These are phyloP conservation scores for Hygrophorus pudorinus DNA, from an alignment of 768 basidiomycete genomes.

Conservation along the genomic window DNA sequence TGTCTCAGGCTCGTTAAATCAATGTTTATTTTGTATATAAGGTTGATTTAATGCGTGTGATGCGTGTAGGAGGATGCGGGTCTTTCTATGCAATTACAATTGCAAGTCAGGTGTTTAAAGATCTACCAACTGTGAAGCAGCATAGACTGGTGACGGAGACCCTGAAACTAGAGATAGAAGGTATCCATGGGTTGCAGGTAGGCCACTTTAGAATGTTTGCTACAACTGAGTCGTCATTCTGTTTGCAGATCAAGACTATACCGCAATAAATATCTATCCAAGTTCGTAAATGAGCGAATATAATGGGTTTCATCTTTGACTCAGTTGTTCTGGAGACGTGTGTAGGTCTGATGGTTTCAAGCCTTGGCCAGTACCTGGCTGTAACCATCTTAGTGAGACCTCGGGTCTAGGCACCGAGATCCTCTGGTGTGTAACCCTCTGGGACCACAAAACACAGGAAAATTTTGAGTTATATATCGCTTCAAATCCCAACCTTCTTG, in stretches of 20 bases:
- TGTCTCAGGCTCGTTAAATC: conserved; percentile 65
- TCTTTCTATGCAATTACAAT: conserved; percentile 91
- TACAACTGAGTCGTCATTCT: background rate
- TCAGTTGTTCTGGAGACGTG: no score
- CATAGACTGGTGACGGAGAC: conserved; percentile 82
- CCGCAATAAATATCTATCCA: conserved; percentile 10
- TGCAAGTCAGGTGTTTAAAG: conserved; percentile 77
- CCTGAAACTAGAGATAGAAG: conserved; percentile 81
- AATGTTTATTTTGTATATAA: conserved; percentile 3
- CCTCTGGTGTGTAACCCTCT: no score
- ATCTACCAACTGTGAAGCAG: conserved; percentile 82
- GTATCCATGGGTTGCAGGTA: conserved; percentile 92
- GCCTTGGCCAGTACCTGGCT: background rate
- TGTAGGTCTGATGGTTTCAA: background rate
- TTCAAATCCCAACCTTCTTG: conserved; percentile 16
- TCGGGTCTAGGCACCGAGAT: background rate
- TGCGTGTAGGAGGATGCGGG: conserved; percentile 80
- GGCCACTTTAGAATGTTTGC: conserved; percentile 12
- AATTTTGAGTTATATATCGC: no score
- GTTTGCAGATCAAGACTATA: conserved; percentile 32
- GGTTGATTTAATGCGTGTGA: background rate
- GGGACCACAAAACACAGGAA: background rate
- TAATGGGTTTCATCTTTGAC: no score
- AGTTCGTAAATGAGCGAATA: background rate
- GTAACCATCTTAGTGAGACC: background rate